Percentiles rank a stretch among this genome's conserved stretches.
phyloP scores from a whole-genome alignment of 306 rosid species.

The Cucurbita moschata region DNA sequence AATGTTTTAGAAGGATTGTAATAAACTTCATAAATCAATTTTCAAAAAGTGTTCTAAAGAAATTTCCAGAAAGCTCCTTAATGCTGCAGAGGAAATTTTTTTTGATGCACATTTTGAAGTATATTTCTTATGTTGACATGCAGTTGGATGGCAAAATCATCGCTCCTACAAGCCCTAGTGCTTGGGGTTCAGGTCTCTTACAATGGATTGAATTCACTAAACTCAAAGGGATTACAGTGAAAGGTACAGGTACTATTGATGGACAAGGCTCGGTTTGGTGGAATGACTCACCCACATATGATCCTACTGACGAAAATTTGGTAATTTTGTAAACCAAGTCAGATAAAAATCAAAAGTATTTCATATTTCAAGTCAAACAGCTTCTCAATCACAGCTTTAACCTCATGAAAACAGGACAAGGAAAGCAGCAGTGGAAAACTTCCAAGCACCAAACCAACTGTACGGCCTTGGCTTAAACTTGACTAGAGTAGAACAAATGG shows the following conservation, averaged over 20 bases:
- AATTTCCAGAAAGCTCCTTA: not conserved
- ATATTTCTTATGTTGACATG: not conserved
- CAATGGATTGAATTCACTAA: conserved; percentile 85
- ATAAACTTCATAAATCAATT: not conserved
- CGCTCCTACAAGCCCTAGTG: conserved; percentile 59
- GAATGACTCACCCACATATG: conserved; percentile 42
- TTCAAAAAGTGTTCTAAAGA: not conserved
- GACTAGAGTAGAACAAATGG: not conserved
- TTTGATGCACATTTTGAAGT: not conserved
- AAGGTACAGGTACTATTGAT: conserved; percentile 68
- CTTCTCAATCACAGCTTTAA: not conserved
- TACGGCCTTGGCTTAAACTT: conserved; percentile 19
- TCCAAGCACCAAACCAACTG: conserved; percentile 83
- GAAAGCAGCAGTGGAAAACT: conserved; percentile 24
- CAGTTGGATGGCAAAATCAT: conserved; percentile 83
- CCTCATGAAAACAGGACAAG: conserved; percentile 3
- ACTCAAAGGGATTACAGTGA: conserved; percentile 59
- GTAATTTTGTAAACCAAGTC: not conserved
- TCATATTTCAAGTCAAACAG: not conserved
- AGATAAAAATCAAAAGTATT: not conserved
- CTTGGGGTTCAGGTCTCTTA: conserved; percentile 57
- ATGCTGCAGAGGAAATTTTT: not conserved
- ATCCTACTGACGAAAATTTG: conserved; percentile 41
- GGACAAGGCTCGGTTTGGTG: conserved; percentile 96
- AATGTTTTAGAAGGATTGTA: not conserved